These are phyloP conservation scores for Aspergillus biplanus DNA, from an alignment of 495 filamentous ascomycete genomes.

Conservation along the genomic window DNA sequence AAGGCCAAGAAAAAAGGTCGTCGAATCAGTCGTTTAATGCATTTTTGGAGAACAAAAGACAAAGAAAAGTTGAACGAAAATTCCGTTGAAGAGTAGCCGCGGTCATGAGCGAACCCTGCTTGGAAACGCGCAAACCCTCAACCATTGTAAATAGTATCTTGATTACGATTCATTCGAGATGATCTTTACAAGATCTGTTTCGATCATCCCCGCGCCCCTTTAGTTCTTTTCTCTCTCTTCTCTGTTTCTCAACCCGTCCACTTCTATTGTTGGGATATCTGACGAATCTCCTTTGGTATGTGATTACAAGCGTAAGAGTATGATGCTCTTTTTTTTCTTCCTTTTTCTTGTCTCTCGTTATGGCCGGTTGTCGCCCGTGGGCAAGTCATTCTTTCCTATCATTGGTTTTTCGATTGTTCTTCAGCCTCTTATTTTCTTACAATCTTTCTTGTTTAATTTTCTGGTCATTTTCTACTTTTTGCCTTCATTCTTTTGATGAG, in stretches of 20 bases:
- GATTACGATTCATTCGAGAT: constrained; percentile 30
- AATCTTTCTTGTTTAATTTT: constrained; percentile 23
- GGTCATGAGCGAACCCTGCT: constrained; percentile 26
- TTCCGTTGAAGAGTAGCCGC: constrained; percentile 30
- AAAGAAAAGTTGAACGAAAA: constrained; percentile 40
- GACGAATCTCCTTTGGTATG: constrained; percentile 48
- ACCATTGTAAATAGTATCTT: constrained; percentile 34
- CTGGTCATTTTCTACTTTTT: constrained; percentile 22
- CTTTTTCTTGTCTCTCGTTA: constrained; percentile 44
- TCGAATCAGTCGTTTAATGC: constrained; percentile 78
- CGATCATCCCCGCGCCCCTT: constrained; percentile 17
- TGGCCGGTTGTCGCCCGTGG: constrained; percentile 37
- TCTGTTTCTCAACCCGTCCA: constrained; percentile 16
- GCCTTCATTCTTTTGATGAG: constrained; percentile 20
- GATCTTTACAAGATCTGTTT: constrained; percentile 28
- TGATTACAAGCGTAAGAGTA: constrained; percentile 41
- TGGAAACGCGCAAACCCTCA: constrained; percentile 15
- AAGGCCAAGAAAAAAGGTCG: constrained; percentile 73
- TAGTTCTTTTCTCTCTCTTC: constrained; percentile 19
- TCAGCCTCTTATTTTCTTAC: constrained; percentile 23
- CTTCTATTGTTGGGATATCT: constrained; percentile 36
- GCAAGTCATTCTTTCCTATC: constrained; percentile 26
- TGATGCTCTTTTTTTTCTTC: constrained; percentile 31
- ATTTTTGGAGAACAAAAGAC: constrained; percentile 75
- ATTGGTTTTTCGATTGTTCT: constrained; percentile 22